Evolutionary conservation across 805 yeast genomes (phyloP), one percentile per base, ranked within the genome.

Genomic region (Saccharomyces kudriavzevii): DNA sequence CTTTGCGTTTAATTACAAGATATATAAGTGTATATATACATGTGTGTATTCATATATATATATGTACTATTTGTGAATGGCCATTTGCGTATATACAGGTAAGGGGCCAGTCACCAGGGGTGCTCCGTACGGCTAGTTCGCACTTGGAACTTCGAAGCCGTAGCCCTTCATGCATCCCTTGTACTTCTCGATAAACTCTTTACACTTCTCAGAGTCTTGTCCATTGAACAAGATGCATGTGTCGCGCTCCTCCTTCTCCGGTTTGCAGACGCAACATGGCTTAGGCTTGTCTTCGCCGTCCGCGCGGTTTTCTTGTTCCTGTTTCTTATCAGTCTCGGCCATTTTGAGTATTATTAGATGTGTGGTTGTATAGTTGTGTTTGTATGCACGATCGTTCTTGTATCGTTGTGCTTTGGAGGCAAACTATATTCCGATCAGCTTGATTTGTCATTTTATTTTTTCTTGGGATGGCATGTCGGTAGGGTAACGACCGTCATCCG

Each of bases 241-340:
- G 65, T 92, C 99, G 66, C 98, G 80, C 25, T 73, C 69, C 56
- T 85, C 78, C 72, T 89, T 89, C 65, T 89, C 89, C 31, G 86
- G 87, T 61, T 84, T 80, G 71, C 98, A 94, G 24, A 92, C 98
- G 67, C 98, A 92, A 72, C 99, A 92, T 55, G 99, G 97, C 73
- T 91, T 92, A 59, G 96, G 96, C 67, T 89, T 85, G 40, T 58
- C 59, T 26, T 54, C 58, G 24, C 22, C 20, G 9, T 45, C 29
- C 13, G 53, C 20, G n/a, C 17, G 47, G 20, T 29, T 50, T 30
- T 29, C 40, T 29, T 26, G 28, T 43, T 47, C 14, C 14, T 47
- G 49, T 14, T 47, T 47, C 25, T 27, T 25, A 22, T 35, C 43
- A 35, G 22, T 48, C 8, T 28, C n/a, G 11, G 17, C n/a, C 43